Evolutionary conservation across 495 filamentous ascomycete species (phyloP).

Genomic region (Hypoxylon lienhwacheense): DNA sequence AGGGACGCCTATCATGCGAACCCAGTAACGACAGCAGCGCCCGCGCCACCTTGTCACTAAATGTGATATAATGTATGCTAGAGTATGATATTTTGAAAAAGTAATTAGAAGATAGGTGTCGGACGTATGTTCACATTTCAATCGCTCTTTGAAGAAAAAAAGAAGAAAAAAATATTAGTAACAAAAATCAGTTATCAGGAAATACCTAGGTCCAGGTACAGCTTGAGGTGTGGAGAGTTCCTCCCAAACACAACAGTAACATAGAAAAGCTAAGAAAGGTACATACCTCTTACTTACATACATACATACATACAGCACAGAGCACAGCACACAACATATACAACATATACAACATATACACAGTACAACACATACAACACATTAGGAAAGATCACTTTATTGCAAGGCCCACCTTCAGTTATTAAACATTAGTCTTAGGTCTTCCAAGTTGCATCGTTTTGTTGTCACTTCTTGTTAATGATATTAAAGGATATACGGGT

Average conservation of each 20-base stretch:
- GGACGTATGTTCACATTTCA: constrained; percentile 24
- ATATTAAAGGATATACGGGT: too few species aligned
- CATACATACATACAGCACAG: background rate
- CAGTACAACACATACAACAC: too few species aligned
- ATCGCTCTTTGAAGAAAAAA: constrained; percentile 13
- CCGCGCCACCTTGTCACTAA: constrained; percentile 27
- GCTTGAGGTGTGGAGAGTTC: too few species aligned
- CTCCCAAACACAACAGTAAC: constrained; percentile 8
- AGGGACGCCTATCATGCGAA: constrained; percentile 14
- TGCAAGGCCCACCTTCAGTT: constrained; percentile 25
- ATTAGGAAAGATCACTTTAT: constrained; percentile 8
- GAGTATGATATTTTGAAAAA: background rate
- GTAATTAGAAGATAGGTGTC: constrained; percentile 12
- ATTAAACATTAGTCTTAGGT: background rate
- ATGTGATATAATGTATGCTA: background rate
- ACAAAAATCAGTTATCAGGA: background rate
- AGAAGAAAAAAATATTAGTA: background rate
- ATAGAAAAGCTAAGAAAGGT: background rate
- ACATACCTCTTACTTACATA: background rate
- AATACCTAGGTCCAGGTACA: too few species aligned
- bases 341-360: too few species aligned
- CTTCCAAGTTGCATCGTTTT: constrained; percentile 7
- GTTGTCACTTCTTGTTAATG: background rate
- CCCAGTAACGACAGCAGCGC: constrained; percentile 28
- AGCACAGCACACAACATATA: too few species aligned